Evolutionary conservation across 2,329 filamentous ascomycete species (phyloP), one percentile per base, ranked within the genome.

Genomic region (Tolypocladium inflatum): DNA sequence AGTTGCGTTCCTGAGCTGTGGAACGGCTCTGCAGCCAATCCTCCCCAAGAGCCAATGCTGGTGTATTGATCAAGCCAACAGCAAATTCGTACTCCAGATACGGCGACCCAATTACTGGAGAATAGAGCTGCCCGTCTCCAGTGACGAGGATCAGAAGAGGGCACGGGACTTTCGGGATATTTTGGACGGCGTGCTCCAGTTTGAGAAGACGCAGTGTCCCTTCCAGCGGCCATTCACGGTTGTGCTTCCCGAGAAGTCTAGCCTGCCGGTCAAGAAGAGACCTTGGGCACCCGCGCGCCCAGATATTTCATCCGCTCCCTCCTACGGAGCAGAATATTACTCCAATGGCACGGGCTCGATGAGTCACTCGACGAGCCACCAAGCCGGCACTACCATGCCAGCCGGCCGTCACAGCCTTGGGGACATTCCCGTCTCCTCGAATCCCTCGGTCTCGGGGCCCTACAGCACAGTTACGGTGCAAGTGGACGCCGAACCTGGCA

Each of bases 1-100:
- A 11, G 90, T 94, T 19, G 89, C 90, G 15, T 97, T 96, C 67
- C 79, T 97, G 11, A 93, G 89, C 71, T 96, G 91, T 62, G 90
- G 90, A 60, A 85, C 84, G 57, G 87, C 92, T 19, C 80, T 96
- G 21, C 90, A 94, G 66, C 89, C 92, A 13, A 94, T 97, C 61
- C 76, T 97, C 56, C 90, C 90, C 30, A 90, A 90, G 70, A 95
- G 91, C 59, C 91, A 96, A 72, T 95, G 89, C 69, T 97, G 92
- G 92, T 95, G 89, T 70, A 88, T 97, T 38, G 90, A 95, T 70
- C 88, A 90, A 58, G 82, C 86, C 58, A 88, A 88, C 45, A 91
- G 78, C 71, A 82, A 87, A 64, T 96, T 96, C 64, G 88, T 96
- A n/a, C 76, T 97, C 59, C 88, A 92, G 63, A 90, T 95, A 63